Evolutionary conservation across 164 flowering plant genomes (phyloP), one percentile per base, ranked within the genome.

Genomic region (Stephania yunnanensis): DNA sequence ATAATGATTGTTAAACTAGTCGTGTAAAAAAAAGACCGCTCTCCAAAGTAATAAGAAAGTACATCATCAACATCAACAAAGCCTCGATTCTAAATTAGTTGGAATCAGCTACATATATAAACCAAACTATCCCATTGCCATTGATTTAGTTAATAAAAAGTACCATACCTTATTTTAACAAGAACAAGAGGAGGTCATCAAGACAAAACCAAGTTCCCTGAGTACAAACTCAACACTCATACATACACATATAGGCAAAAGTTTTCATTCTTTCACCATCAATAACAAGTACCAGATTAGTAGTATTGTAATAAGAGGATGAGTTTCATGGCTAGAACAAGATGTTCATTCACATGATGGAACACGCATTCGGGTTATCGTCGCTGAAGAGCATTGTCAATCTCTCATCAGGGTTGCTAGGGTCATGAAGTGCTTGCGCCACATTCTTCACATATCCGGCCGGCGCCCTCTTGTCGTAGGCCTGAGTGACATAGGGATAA

Each of bases 381-480:
- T 92, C 97, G 55, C 89, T 92, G 79, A 92, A 92, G 48, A 89
- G 73, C 5, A 84, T 66, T 15, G 85, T 73, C 2, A 81, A 44
- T 17, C 72, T 81, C 19, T 89, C 94, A 12, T 84, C 84, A 0
- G 87, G 76, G 1, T 82, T 81, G 53, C 69, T 78, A 1, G 85
- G 79, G 53, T 78, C 77, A 42, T 90, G 86, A 36, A 71, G 77
- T 7, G 89, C 88, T 55, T 89, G 90, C 0, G 70, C 78, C 45
- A 82, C 87, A 66, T 90, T 89, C 7, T 80, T 74, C 11, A 90
- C 92, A 53, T 52, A 83, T 11, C 97, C 97, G 9, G 91, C 55
- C 0, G 97, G 97, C 5, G 97, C 97, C 74, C 78, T 87, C 76
- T 87, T 92, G 82, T 90, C 94, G 69, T 92, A 92, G 71, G 84